A percentile compares a stretch with the other conserved stretches of the same genome.
Conservation (phyloP, 208 protist species). For the Crithidia expoeki region DNA sequence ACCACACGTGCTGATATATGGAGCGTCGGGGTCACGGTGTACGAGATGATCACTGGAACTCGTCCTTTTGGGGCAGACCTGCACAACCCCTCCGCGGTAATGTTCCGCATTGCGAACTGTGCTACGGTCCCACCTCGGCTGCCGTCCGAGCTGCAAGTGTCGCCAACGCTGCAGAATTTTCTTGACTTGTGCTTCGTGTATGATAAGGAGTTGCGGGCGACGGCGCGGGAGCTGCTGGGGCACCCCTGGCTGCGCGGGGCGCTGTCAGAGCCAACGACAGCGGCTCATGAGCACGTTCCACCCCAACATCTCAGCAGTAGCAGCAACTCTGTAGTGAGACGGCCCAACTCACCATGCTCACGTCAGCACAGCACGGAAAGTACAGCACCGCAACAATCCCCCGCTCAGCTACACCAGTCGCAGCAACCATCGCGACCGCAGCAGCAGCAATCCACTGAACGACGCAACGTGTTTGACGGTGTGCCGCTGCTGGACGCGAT, state of each 20-base stretch:
- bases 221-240: slow-evolving; percentile 57
- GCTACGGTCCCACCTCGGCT: slow-evolving; percentile 57
- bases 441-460: background rate
- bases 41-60: slow-evolving; percentile 81
- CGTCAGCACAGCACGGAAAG: background rate
- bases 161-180: slow-evolving; percentile 58
- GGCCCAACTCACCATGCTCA: background rate
- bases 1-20: slow-evolving; percentile 85
- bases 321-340: background rate
- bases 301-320: background rate
- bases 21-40: slow-evolving; percentile 85
- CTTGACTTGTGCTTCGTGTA: slow-evolving; percentile 80
- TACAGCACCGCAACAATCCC: too few relatives aligned
- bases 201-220: slow-evolving; percentile 66
- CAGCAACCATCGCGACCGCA: background rate
- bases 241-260: slow-evolving; percentile 67
- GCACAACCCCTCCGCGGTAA: slow-evolving; percentile 63
- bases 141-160: slow-evolving; percentile 42
- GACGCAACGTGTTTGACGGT: slow-evolving; percentile 33
- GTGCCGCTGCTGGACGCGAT: slow-evolving; percentile 32
- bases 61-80: slow-evolving; percentile 73
- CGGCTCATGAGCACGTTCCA: background rate
- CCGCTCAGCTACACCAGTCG: too few relatives aligned
- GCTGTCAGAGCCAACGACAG: background rate
- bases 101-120: slow-evolving; percentile 69